Percentiles rank a stretch among this genome's conserved stretches.
Evolutionary conservation across 345 rosid species (phyloP).

Genomic region (Ceriops decandra): DNA sequence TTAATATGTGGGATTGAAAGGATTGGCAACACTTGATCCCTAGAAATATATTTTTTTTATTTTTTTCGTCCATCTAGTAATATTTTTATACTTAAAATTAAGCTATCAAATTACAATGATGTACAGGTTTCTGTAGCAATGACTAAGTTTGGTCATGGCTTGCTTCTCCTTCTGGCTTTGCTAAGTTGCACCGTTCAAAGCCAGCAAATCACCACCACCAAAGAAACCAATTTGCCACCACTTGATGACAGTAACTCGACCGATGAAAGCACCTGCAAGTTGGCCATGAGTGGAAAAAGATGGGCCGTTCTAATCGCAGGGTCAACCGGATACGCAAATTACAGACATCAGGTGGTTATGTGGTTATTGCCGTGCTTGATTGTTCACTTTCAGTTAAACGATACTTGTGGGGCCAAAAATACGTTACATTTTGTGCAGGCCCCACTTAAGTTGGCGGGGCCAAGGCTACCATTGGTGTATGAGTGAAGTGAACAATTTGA

Average conservation of each 20-base stretch:
- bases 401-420: too few relatives aligned
- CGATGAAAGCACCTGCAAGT: not conserved
- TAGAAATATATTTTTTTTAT: too few relatives aligned
- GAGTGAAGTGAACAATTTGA: not conserved
- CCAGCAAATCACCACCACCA: not conserved
- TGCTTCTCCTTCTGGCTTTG: not conserved
- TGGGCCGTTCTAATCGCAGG: slow-evolving; percentile 85
- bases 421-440: too few relatives aligned
- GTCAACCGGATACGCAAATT: slow-evolving; percentile 43
- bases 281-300: slow-evolving; percentile 25
- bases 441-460: too few relatives aligned
- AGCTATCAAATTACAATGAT: too few relatives aligned
- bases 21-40: too few relatives aligned
- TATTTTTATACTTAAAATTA: too few relatives aligned
- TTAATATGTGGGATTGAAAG: too few relatives aligned
- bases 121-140: not conserved
- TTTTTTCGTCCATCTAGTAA: too few relatives aligned
- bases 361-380: not conserved
- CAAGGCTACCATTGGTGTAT: too few relatives aligned
- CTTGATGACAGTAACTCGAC: not conserved
- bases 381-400: not conserved
- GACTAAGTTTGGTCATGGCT: not conserved
- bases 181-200: not conserved
- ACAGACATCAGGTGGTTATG: slow-evolving; percentile 70
- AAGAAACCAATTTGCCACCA: too few relatives aligned